Evolutionary conservation across 2,329 filamentous ascomycete species (phyloP).

Genomic region (Neopestalotiopsis sp.): DNA sequence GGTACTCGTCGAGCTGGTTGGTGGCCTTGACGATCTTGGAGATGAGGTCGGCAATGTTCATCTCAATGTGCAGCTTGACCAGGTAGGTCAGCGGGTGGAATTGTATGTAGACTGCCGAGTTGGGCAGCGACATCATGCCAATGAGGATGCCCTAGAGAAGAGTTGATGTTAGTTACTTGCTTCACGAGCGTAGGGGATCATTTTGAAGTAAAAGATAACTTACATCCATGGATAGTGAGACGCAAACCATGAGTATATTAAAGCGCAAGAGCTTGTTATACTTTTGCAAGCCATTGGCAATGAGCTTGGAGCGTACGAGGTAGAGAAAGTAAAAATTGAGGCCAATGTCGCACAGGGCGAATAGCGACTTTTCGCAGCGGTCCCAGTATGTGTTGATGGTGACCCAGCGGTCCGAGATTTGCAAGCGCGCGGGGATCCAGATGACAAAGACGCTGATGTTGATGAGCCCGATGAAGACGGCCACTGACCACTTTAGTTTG

Average conservation of each 20-base stretch:
- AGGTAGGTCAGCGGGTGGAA: constrained; percentile 58
- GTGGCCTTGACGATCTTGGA: constrained; percentile 36
- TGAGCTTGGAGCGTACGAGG: constrained; percentile 47
- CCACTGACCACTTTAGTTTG: constrained; percentile 45
- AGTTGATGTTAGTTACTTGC: not conserved
- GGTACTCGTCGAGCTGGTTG: constrained; percentile 16
- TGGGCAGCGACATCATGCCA: constrained; percentile 48
- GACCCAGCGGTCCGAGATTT: constrained; percentile 42
- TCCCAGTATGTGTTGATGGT: constrained; percentile 54
- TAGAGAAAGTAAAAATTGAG: constrained; percentile 55
- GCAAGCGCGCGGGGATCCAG: constrained; percentile 55
- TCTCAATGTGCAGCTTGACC: constrained; percentile 59
- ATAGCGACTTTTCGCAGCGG: constrained; percentile 52
- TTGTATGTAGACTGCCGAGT: constrained; percentile 52
- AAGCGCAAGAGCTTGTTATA: constrained; percentile 50
- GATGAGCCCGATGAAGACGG: constrained; percentile 46
- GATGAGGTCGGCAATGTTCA: constrained; percentile 59
- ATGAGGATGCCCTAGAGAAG: constrained; percentile 38
- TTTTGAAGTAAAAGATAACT: constrained; percentile 8
- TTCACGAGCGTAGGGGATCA: not conserved
- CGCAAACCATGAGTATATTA: constrained; percentile 49
- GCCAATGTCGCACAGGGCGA: constrained; percentile 46
- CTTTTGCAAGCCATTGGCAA: constrained; percentile 50
- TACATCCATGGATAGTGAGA: constrained; percentile 50
- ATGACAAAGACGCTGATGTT: constrained; percentile 55